Evolutionary conservation across 1,284 basidiomycete genomes (phyloP).

Genomic region (Microbotryum lychnidis-dioicae): DNA sequence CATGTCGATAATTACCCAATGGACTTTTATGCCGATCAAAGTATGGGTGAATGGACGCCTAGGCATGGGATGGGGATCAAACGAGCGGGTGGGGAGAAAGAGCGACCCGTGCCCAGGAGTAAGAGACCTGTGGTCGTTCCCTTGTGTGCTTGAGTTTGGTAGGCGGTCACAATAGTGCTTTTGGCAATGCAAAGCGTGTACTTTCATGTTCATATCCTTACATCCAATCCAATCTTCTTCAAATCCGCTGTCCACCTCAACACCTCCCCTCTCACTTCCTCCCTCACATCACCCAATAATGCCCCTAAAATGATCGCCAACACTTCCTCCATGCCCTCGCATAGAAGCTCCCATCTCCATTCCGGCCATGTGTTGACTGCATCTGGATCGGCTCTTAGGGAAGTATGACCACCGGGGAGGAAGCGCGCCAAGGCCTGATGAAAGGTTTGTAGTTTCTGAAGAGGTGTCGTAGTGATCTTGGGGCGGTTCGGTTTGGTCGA

Average conservation of each 20-base stretch:
- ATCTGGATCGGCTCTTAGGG: not conserved
- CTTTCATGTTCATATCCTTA: not conserved
- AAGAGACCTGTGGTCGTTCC: slow-evolving; percentile 1
- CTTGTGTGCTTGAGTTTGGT: no score
- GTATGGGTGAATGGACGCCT: slow-evolving; percentile 39
- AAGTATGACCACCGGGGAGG: slow-evolving; percentile 1
- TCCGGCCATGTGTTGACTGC: slow-evolving; percentile 8
- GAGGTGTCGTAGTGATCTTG: not conserved
- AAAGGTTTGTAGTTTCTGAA: not conserved
- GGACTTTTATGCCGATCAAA: slow-evolving; percentile 79
- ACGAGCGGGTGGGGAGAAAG: slow-evolving; percentile 24
- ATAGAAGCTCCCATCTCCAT: slow-evolving; percentile 17
- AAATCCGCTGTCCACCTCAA: slow-evolving; percentile 7
- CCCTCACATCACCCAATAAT: slow-evolving; percentile 6
- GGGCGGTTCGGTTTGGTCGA: not conserved
- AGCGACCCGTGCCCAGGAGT: slow-evolving; percentile 26
- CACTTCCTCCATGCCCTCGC: slow-evolving; percentile 8
- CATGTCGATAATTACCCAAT: slow-evolving; percentile 62
- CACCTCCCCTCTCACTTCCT: slow-evolving; percentile 3
- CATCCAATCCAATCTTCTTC: not conserved
- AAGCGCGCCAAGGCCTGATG: not conserved
- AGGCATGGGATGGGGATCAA: slow-evolving; percentile 28
- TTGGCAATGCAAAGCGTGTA: no score
- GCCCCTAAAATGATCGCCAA: slow-evolving; percentile 6
- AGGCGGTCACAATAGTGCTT: no score